phyloP scores from a whole-genome alignment of 2,329 filamentous ascomycete species.

The Xylariaceae sp. region DNA sequence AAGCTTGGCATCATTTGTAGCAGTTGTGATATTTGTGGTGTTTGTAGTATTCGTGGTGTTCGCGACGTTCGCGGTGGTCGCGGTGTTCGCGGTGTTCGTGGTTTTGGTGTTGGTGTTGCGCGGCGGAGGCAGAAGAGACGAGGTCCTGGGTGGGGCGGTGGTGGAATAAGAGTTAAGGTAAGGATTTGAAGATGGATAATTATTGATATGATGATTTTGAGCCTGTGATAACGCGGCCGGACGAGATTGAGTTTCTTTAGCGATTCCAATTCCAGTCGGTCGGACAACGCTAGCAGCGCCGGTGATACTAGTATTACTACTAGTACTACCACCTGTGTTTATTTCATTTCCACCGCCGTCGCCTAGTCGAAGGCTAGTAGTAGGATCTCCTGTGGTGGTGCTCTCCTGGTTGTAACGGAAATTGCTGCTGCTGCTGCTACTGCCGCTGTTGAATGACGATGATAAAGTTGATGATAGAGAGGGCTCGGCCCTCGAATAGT shows the following conservation, averaged over 20 bases:
- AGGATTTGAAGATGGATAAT: neutral
- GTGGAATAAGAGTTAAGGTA: neutral
- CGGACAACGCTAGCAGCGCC: neutral
- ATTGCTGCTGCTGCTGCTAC: slow-evolving; percentile 1
- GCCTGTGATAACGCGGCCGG: too few species aligned
- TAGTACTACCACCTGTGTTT: neutral
- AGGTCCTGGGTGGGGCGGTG: slow-evolving; percentile 26
- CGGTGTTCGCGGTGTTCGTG: neutral
- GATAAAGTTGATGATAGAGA: neutral
- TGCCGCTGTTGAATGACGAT: neutral
- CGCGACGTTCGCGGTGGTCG: slow-evolving; percentile 14
- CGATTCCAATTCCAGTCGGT: neutral
- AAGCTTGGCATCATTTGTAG: slow-evolving; percentile 18
- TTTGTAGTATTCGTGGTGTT: too few species aligned
- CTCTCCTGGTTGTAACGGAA: neutral
- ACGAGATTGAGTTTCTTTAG: neutral
- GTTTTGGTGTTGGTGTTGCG: slow-evolving; percentile 20
- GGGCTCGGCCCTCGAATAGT: neutral
- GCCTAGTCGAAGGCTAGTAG: neutral
- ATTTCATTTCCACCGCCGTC: neutral
- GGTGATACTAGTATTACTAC: neutral
- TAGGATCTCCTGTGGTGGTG: neutral
- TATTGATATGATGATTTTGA: slow-evolving; percentile 4
- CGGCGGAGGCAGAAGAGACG: slow-evolving; percentile 32
- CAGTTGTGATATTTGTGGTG: too few species aligned